A percentile compares a stretch with the other conserved stretches of the same genome.
Evolutionary conservation across 768 basidiomycete genomes (phyloP).

Genomic region (Heimioporus sp.): DNA sequence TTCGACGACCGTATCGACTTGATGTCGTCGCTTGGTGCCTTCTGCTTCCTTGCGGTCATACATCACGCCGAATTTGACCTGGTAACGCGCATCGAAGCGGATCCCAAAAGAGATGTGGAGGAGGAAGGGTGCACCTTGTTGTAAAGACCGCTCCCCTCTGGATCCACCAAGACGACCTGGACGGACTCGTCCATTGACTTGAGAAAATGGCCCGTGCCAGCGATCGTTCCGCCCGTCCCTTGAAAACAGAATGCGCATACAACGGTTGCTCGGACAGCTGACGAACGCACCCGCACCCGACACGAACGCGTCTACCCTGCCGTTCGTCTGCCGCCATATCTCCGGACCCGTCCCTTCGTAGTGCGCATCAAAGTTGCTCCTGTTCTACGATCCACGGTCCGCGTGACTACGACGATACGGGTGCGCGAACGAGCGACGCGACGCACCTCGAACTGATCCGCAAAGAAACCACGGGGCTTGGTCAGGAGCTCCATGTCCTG

Average conservation of each 20-base stretch:
- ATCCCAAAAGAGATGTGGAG: no score
- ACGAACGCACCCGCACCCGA: constrained; percentile 72
- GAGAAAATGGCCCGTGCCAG: constrained; percentile 77
- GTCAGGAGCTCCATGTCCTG: constrained; percentile 41
- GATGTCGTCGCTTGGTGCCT: constrained; percentile 89
- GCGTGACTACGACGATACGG: no score
- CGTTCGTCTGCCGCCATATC: constrained; percentile 91
- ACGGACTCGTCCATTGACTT: constrained; percentile 71
- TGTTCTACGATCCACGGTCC: constrained; percentile 45
- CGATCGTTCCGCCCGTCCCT: constrained; percentile 97
- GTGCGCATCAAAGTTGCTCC: constrained; percentile 88
- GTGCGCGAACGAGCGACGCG: no score
- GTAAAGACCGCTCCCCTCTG: constrained; percentile 91
- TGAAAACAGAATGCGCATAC: background rate
- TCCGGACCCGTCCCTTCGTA: constrained; percentile 90
- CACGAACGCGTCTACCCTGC: constrained; percentile 79
- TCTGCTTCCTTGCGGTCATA: constrained; percentile 91
- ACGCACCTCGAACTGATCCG: constrained; percentile 88
- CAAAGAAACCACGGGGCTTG: constrained; percentile 83
- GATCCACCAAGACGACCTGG: constrained; percentile 79
- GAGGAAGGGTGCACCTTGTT: constrained; percentile 68
- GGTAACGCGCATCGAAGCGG: no score
- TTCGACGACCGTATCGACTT: constrained; percentile 96
- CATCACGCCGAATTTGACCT: constrained; percentile 94
- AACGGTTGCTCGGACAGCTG: background rate